A percentile compares a stretch with the other conserved stretches of the same genome.
phyloP scores from a whole-genome alignment of 148 eudicot genomes.

The Vaccinium myrtillus region DNA sequence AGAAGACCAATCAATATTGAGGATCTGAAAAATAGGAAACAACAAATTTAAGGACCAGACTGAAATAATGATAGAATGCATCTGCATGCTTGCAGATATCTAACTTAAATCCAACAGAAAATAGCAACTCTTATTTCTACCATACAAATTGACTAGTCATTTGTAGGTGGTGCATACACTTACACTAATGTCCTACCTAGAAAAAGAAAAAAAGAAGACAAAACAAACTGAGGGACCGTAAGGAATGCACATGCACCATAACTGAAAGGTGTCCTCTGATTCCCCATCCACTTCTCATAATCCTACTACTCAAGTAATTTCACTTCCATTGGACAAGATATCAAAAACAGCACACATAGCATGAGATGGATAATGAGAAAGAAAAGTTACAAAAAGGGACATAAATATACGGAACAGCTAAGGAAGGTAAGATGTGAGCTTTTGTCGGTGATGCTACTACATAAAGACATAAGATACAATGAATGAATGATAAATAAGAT shows the following conservation, averaged over 20 bases:
- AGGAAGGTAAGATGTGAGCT: slow-evolving; percentile 1
- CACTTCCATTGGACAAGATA: neutral
- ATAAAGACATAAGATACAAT: neutral
- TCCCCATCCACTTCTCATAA: neutral
- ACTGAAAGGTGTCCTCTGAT: neutral
- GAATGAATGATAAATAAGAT: neutral
- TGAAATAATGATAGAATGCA: slow-evolving; percentile 14
- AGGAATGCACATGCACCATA: neutral
- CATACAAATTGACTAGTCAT: neutral
- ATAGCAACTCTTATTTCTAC: neutral
- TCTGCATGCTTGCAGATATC: neutral
- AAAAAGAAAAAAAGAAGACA: neutral
- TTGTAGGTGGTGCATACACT: neutral
- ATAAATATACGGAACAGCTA: neutral
- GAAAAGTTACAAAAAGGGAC: neutral
- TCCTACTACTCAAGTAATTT: neutral
- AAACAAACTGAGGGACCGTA: neutral
- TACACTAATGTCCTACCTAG: neutral
- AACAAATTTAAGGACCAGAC: slow-evolving; percentile 11
- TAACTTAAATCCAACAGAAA: neutral
- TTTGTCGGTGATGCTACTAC: neutral
- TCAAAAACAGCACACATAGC: neutral
- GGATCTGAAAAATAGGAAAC: slow-evolving; percentile 53
- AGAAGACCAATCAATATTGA: slow-evolving; percentile 87
- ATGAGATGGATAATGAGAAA: neutral